Base-by-base conservation (phyloP, 106 monocot genomes). In the Chionographis japonica region DNA sequence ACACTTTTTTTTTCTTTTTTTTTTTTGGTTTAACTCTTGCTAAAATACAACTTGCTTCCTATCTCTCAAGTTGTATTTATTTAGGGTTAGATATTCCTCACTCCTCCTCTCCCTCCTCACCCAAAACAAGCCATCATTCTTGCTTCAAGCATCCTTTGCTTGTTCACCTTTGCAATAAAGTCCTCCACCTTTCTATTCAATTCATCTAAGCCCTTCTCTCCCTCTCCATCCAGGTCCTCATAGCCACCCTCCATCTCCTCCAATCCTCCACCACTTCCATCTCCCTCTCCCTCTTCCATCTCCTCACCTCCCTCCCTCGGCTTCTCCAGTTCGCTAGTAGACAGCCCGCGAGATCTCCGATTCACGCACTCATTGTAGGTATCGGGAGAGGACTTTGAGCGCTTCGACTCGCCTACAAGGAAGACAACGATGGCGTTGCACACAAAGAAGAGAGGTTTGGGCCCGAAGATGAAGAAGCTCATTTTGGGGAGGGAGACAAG, bases 401-500 rank as follows among this genome's bases (percentile, higher is more conserved):
- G 59, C 74, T 62, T 81, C 18, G 81, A 81, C 54, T 86, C 72
- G 49, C 81, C 43, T 6, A 81, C 63, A 20, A 86, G 75, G 63
- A 86, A 63, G 18, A 78, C 17, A 37, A 86, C 59, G 64, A 86
- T 86, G 67, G 78, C 37, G 54, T 86, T 81, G 72, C 72, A 76
- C 10, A 84, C 54, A 10, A 84, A 17, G 60, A 84, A 80, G n/a
- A 84, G 41, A 49, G 67, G 63, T 63, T 71, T 81, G 16, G 80
- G 85, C 50, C 72, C 66, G 18, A 61, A 40, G 14, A 86, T 38
- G 39, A 66, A 58, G 11, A 63, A 59, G 14, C 12, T 3, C 17
- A 79, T 18, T 18, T 69, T 65, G 15, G 78, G 75, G 12, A 81
- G 62, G 19, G 60, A 59, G 6, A 40, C 65, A 6, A 74, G 10